phyloP scores from a whole-genome alignment of 1,284 basidiomycete species.

The Caloboletus inedulis region DNA sequence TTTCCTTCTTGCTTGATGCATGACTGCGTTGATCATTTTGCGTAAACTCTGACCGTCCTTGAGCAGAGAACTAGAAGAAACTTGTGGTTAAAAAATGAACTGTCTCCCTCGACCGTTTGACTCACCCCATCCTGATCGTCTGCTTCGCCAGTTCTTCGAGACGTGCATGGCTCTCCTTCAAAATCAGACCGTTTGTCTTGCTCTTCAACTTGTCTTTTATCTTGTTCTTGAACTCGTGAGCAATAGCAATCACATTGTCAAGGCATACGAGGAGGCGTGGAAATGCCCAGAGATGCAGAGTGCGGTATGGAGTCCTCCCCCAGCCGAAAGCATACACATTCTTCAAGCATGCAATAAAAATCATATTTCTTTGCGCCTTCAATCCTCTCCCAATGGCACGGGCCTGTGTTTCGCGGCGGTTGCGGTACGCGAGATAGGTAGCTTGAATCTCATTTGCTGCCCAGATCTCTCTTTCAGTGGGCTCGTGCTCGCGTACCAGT shows the following conservation, averaged over 20 bases:
- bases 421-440: constrained; percentile 26
- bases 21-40: constrained; percentile 23
- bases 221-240: constrained; percentile 16
- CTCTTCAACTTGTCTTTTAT: constrained; percentile 22
- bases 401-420: constrained; percentile 19
- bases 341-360: constrained; percentile 36
- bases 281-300: constrained; percentile 48
- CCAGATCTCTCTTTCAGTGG: constrained; percentile 18
- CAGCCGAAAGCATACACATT: constrained; percentile 35
- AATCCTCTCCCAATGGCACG: constrained; percentile 29
- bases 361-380: constrained; percentile 23
- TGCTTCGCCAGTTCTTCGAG: constrained; percentile 36
- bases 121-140: constrained; percentile 33
- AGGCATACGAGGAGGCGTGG: constrained; percentile 48
- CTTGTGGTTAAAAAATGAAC: not conserved
- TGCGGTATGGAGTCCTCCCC: constrained; percentile 37
- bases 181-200: constrained; percentile 35
- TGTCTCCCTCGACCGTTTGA: not conserved
- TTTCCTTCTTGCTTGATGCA: constrained; percentile 24
- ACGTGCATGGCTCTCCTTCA: constrained; percentile 28
- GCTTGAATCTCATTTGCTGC: constrained; percentile 21
- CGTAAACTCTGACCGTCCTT: constrained; percentile 25
- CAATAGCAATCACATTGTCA: constrained; percentile 33
- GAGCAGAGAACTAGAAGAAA: constrained; percentile 19
- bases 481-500: constrained; percentile 15